phyloP scores from a whole-genome alignment of 2,329 filamentous ascomycete genomes.

The Lomentospora prolificans region DNA sequence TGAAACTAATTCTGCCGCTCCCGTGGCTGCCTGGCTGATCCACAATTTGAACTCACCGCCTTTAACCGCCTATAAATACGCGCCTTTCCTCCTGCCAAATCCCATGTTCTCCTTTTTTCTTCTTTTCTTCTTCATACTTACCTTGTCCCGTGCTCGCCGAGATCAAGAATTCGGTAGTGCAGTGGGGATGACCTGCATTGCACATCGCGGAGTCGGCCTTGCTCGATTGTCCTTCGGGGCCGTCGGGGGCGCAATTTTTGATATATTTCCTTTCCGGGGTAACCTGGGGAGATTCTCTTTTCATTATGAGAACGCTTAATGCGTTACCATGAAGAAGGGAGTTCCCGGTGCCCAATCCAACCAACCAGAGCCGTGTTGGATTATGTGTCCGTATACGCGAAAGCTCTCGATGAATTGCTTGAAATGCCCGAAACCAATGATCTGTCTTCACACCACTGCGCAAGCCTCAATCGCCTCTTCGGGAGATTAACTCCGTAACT shows the following conservation, averaged over 20 bases:
- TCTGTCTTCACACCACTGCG: no score
- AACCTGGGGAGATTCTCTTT: constrained; percentile 19
- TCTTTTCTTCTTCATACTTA: constrained; percentile 39
- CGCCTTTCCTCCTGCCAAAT: not conserved
- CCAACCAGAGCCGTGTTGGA: no score
- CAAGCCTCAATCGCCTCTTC: no score
- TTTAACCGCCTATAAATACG: not conserved
- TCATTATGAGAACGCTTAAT: constrained; percentile 30
- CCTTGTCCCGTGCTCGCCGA: constrained; percentile 31
- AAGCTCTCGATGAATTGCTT: no score
- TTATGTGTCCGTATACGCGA: no score
- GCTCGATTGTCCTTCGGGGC: constrained; percentile 42
- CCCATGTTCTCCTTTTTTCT: constrained; percentile 13
- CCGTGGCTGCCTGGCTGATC: not conserved
- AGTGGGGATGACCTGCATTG: constrained; percentile 40
- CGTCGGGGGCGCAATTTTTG: constrained; percentile 42
- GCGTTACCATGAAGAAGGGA: constrained; percentile 34
- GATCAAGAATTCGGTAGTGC: constrained; percentile 33
- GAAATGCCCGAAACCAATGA: no score
- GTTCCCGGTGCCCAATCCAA: no score
- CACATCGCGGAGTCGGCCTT: constrained; percentile 39
- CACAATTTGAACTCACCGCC: not conserved
- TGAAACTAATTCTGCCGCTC: not conserved
- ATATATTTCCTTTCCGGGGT: constrained; percentile 15
- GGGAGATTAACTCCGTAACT: no score